Conservation (phyloP, 1,139 yeast genomes). For the Scheffersomyces segobiensis region DNA sequence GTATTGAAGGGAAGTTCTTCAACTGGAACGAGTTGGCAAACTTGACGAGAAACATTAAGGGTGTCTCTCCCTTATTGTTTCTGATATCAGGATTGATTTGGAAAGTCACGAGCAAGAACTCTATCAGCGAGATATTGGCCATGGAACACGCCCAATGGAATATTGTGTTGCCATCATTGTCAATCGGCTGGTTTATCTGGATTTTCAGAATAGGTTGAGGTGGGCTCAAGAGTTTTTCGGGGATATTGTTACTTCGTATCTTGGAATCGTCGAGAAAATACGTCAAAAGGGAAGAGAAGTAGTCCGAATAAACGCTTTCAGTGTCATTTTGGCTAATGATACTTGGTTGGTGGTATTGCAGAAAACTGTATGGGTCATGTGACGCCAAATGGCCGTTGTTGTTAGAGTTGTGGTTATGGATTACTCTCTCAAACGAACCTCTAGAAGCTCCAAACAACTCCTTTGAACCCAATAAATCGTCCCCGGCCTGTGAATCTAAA, state of each 20-base stretch:
- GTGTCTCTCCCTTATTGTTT: conserved; percentile 79
- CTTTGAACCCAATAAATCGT: conserved; percentile 40
- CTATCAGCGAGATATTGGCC: conserved; percentile 74
- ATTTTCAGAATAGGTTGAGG: conserved; percentile 48
- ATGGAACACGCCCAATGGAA: conserved; percentile 96
- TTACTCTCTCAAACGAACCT: conserved; percentile 38
- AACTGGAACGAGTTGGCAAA: conserved; percentile 85
- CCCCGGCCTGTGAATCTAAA: conserved; percentile 22
- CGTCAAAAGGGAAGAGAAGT: conserved; percentile 36
- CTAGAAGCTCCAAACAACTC: conserved; percentile 48
- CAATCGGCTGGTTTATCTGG: conserved; percentile 80
- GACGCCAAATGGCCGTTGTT: not conserved
- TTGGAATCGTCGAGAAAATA: conserved; percentile 40
- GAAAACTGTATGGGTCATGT: conserved; percentile 20
- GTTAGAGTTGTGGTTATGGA: conserved; percentile 10
- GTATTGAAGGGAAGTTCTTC: conserved; percentile 67
- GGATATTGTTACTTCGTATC: conserved; percentile 21
- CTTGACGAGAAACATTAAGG: conserved; percentile 82
- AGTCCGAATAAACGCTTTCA: conserved; percentile 33
- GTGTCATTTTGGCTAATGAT: conserved; percentile 15
- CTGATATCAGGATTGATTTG: conserved; percentile 63
- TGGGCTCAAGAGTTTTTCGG: conserved; percentile 36
- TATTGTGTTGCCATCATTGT: conserved; percentile 90
- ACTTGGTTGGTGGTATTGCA: conserved; percentile 21
- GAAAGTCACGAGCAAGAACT: conserved; percentile 60